phyloP scores from a whole-genome alignment of 2,329 filamentous ascomycete species.

The Xylariaceae sp. region DNA sequence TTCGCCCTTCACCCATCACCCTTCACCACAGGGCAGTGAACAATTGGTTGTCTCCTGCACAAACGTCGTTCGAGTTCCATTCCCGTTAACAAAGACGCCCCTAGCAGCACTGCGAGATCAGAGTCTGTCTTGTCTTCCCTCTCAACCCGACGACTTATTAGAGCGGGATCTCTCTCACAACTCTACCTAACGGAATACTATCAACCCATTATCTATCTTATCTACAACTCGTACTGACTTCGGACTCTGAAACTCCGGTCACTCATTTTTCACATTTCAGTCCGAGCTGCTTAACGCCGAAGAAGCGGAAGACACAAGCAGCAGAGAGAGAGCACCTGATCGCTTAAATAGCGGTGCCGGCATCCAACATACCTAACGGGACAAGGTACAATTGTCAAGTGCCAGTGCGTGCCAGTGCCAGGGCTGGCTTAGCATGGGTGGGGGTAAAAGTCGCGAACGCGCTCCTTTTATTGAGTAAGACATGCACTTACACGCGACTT shows the following conservation, averaged over 20 bases:
- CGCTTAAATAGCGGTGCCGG: not conserved
- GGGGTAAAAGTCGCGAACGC: slow-evolving; percentile 19
- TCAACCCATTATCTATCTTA: not conserved
- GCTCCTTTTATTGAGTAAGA: slow-evolving; percentile 14
- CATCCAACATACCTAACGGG: not conserved
- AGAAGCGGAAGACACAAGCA: not conserved
- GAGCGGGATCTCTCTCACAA: not conserved
- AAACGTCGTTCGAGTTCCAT: not conserved
- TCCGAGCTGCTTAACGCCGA: not conserved
- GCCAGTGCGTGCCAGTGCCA: not conserved
- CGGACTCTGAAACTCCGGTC: not conserved
- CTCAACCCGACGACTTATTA: not conserved
- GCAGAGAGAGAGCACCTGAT: too few species aligned
- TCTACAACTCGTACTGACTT: not conserved
- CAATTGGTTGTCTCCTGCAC: not conserved
- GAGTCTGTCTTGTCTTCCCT: not conserved
- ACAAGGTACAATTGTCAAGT: too few species aligned
- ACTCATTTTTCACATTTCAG: not conserved
- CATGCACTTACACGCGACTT: slow-evolving; percentile 22
- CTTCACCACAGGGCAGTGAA: not conserved
- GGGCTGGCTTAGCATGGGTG: slow-evolving; percentile 5
- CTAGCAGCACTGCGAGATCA: not conserved
- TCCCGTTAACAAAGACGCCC: not conserved
- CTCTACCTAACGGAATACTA: not conserved
- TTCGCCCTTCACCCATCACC: too few species aligned